Percentiles rank a stretch among this genome's conserved stretches.
These are phyloP conservation scores for Hyaloscypha finlandica DNA, from an alignment of 495 filamentous ascomycete species.

Conservation along the genomic window DNA sequence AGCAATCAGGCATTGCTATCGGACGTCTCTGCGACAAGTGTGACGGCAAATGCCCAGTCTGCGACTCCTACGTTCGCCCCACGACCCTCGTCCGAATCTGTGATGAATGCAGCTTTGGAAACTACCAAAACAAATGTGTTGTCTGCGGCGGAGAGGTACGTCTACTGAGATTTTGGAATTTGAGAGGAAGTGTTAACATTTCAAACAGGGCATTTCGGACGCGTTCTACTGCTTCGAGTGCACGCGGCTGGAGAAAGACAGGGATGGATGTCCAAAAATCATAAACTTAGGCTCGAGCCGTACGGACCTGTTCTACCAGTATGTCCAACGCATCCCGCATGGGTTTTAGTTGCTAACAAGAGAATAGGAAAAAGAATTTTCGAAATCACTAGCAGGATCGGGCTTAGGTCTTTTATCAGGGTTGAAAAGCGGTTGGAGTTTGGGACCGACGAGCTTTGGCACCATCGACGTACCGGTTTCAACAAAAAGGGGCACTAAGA, in stretches of 20 bases:
- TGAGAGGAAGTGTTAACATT: slow-evolving; percentile 5
- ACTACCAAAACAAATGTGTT: slow-evolving; percentile 99
- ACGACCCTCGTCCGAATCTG: slow-evolving; percentile 98
- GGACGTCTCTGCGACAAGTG: slow-evolving; percentile 99
- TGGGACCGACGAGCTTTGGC: background rate
- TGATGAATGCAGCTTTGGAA: slow-evolving; percentile 98
- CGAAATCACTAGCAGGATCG: slow-evolving; percentile 56
- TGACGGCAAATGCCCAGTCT: slow-evolving; percentile 98
- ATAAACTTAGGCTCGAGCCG: slow-evolving; percentile 94
- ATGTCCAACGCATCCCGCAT: slow-evolving; percentile 27
- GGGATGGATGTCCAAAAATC: slow-evolving; percentile 98
- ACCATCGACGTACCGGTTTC: background rate
- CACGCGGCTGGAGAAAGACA: slow-evolving; percentile 94
- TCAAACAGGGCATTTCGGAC: slow-evolving; percentile 78
- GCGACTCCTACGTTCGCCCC: slow-evolving; percentile 97
- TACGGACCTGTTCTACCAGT: slow-evolving; percentile 91
- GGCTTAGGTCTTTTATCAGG: slow-evolving; percentile 5
- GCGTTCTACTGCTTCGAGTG: slow-evolving; percentile 99
- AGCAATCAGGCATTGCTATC: slow-evolving; percentile 97
- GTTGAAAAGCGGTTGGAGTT: slow-evolving; percentile 21
- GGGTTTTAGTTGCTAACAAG: background rate
- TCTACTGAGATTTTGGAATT: background rate
- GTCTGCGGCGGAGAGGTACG: slow-evolving; percentile 88
- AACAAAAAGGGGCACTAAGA: background rate
- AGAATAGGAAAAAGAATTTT: slow-evolving; percentile 50